phyloP scores from a whole-genome alignment of 345 rosid genomes.

The Eucalyptus pauciflora region DNA sequence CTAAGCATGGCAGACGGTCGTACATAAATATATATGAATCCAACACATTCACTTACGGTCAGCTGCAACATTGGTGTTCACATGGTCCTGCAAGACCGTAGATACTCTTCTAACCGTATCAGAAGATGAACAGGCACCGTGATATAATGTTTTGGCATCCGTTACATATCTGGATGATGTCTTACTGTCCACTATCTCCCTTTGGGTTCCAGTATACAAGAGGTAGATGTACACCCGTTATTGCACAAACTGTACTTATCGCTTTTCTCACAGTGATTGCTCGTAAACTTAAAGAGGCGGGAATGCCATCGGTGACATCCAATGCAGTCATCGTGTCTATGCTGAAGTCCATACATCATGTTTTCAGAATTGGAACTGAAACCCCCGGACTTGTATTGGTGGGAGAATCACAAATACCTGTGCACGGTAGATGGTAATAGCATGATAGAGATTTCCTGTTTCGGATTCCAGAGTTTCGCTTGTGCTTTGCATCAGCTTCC shows the following conservation, averaged over 20 bases:
- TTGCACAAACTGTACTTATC: neutral
- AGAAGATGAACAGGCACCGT: neutral
- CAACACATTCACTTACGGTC: neutral
- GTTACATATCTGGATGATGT: neutral
- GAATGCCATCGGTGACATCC: slow-evolving; percentile 53
- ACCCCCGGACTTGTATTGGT: slow-evolving; percentile 40
- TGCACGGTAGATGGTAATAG: slow-evolving; percentile 68
- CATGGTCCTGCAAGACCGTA: neutral
- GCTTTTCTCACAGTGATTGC: neutral
- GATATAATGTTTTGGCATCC: neutral
- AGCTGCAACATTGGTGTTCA: neutral
- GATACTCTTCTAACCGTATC: neutral
- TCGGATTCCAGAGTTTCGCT: slow-evolving; percentile 89
- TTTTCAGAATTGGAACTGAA: slow-evolving; percentile 50
- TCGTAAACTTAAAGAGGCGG: neutral
- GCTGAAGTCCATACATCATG: slow-evolving; percentile 50
- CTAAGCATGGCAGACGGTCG: neutral
- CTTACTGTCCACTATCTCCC: neutral
- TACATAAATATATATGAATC: neutral
- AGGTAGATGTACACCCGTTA: neutral
- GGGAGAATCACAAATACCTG: slow-evolving; percentile 88
- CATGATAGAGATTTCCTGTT: slow-evolving; percentile 42
- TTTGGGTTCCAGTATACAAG: neutral
- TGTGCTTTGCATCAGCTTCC: slow-evolving; percentile 66
- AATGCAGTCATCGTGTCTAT: slow-evolving; percentile 68